phyloP scores from a whole-genome alignment of 139 green algal species.

The Chlamydomonas schloesseri region DNA sequence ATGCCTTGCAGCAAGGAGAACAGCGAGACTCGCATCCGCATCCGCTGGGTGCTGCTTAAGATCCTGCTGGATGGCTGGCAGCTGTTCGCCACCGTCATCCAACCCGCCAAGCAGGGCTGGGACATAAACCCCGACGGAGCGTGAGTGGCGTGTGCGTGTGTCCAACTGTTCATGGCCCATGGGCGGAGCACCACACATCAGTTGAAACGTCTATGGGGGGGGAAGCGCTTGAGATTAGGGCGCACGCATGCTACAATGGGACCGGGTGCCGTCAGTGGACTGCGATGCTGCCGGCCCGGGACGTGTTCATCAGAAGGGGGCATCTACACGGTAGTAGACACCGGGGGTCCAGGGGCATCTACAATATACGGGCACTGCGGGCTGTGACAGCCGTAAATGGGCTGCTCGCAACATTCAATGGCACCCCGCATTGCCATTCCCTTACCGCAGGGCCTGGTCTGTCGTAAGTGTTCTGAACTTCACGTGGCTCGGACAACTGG shows the following conservation, averaged over 20 bases:
- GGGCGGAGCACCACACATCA: neutral
- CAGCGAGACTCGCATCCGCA: neutral
- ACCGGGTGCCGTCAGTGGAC: too few relatives aligned
- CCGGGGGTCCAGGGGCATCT: too few relatives aligned
- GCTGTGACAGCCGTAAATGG: too few relatives aligned
- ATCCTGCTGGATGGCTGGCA: conserved; percentile 34
- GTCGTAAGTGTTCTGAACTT: neutral
- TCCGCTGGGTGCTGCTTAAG: conserved; percentile 30
- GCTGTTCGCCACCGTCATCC: conserved; percentile 22
- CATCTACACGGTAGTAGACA: too few relatives aligned
- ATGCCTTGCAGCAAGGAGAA: conserved; percentile 27
- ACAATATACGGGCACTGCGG: too few relatives aligned
- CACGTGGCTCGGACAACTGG: neutral
- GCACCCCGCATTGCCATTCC: too few relatives aligned
- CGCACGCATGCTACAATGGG: too few relatives aligned
- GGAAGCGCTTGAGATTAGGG: neutral
- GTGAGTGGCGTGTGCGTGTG: neutral
- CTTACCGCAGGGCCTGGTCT: neutral
- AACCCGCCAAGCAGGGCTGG: conserved; percentile 24
- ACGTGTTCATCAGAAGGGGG: too few relatives aligned
- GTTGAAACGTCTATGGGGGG: neutral
- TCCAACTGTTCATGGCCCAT: neutral
- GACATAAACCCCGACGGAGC: neutral
- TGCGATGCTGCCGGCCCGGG: too few relatives aligned
- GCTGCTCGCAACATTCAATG: too few relatives aligned